These are phyloP conservation scores for Dianthus caryophyllus DNA, from an alignment of 148 eudicot species.

Conservation along the genomic window DNA sequence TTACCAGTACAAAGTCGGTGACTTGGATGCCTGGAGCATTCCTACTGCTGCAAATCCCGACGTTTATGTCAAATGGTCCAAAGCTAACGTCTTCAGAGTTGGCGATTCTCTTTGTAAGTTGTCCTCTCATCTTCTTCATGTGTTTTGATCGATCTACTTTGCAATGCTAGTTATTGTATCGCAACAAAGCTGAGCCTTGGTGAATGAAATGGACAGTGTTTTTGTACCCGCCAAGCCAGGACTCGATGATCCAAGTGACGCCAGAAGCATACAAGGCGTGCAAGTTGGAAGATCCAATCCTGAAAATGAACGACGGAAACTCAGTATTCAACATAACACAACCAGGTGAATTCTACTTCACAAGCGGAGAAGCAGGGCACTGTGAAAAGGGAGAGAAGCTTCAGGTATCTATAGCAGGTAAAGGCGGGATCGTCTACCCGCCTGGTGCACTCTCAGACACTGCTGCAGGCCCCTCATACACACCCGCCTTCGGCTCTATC, in stretches of 20 bases:
- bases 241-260: constrained; percentile 77
- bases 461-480: constrained; percentile 43
- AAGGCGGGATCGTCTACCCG: constrained; percentile 38
- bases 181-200: too few relatives aligned
- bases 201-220: constrained; percentile 51
- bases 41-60: constrained; percentile 55
- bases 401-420: constrained; percentile 51
- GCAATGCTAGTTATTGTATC: too few relatives aligned
- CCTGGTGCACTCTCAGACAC: constrained; percentile 34
- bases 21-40: constrained; percentile 65
- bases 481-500: constrained; percentile 60
- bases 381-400: constrained; percentile 74
- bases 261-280: constrained; percentile 49
- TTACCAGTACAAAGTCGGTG: constrained; percentile 69
- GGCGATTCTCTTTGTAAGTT: constrained; percentile 88
- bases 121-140: too few relatives aligned
- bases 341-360: constrained; percentile 68
- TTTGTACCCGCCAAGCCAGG: constrained; percentile 91
- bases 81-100: constrained; percentile 39
- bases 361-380: constrained; percentile 58
- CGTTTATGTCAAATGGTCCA: constrained; percentile 63
- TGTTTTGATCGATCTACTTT: too few relatives aligned
- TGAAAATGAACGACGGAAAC: constrained; percentile 76
- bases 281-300: constrained; percentile 67
- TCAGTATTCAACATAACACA: constrained; percentile 67